A percentile compares a stretch with the other conserved stretches of the same genome.
Evolutionary conservation across 495 filamentous ascomycete species (phyloP).

Genomic region (Penicillium soppii): DNA sequence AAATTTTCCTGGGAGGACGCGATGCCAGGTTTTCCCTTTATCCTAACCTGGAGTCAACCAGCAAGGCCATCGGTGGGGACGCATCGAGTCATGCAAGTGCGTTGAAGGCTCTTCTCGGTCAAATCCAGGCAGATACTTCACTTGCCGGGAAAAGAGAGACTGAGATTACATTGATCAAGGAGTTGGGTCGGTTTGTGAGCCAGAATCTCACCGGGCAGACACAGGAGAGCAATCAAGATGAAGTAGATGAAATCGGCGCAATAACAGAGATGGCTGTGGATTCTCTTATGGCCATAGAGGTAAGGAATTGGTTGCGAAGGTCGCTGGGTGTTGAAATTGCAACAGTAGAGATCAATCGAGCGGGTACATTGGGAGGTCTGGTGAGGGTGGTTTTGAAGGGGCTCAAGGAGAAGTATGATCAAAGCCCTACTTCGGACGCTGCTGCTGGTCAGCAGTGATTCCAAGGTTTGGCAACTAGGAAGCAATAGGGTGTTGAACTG

Average conservation of each 20-base stretch:
- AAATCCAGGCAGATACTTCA: neutral
- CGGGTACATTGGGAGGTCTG: slow-evolving; percentile 17
- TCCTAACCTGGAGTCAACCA: slow-evolving; percentile 1
- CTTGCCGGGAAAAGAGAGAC: neutral
- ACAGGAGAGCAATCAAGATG: neutral
- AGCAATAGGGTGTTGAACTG: too few species aligned
- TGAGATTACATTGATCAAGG: neutral
- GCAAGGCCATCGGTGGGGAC: neutral
- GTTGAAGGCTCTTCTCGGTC: neutral
- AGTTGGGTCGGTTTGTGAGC: neutral
- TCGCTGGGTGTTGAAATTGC: slow-evolving; percentile 27
- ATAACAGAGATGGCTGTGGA: slow-evolving; percentile 37
- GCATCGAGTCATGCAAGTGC: neutral
- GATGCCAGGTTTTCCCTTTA: slow-evolving; percentile 1
- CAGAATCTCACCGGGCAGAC: slow-evolving; percentile 1
- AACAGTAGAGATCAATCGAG: slow-evolving; percentile 28
- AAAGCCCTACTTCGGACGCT: neutral
- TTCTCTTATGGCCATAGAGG: slow-evolving; percentile 43
- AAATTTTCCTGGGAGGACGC: neutral
- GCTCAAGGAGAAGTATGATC: slow-evolving; percentile 11
- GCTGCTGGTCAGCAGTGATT: neutral
- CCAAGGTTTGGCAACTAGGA: too few species aligned
- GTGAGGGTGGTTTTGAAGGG: slow-evolving; percentile 11
- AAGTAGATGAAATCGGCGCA: slow-evolving; percentile 20
- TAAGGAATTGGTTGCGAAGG: slow-evolving; percentile 40